Evolutionary conservation across 768 basidiomycete species (phyloP).

Genomic region (Macrolepiota fuliginosa): DNA sequence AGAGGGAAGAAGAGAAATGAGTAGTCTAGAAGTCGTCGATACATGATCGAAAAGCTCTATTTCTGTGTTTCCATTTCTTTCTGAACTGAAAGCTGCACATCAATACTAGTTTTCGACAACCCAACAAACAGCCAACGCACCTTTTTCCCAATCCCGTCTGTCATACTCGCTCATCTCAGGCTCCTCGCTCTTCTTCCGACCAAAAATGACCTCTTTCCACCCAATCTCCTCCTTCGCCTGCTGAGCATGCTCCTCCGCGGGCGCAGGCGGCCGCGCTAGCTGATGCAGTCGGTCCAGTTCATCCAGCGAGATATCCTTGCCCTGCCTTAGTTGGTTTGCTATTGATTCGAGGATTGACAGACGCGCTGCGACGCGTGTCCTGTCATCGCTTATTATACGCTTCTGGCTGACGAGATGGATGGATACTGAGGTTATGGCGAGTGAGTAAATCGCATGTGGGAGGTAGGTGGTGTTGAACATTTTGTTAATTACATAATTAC

Average conservation of each 20-base stretch:
- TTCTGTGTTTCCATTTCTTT: constrained; percentile 9
- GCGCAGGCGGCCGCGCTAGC: constrained; percentile 38
- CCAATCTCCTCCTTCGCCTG: constrained; percentile 26
- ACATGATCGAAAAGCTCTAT: not conserved
- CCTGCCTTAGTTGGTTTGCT: constrained; percentile 42
- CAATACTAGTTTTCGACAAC: not conserved
- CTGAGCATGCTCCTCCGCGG: not conserved
- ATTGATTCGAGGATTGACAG: constrained; percentile 64
- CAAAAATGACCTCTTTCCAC: constrained; percentile 54
- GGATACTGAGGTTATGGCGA: constrained; percentile 64
- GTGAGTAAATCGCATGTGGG: constrained; percentile 63
- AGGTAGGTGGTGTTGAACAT: constrained; percentile 41
- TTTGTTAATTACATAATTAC: not conserved
- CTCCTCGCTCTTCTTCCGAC: constrained; percentile 29
- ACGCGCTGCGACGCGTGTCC: constrained; percentile 52
- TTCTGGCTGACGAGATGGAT: constrained; percentile 63
- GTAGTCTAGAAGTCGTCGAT: not conserved
- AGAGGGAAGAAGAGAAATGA: not conserved
- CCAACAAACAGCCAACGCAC: constrained; percentile 25
- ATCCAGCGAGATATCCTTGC: constrained; percentile 37
- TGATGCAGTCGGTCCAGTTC: constrained; percentile 55
- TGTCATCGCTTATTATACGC: constrained; percentile 48
- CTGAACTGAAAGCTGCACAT: constrained; percentile 2
- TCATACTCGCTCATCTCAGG: constrained; percentile 34
- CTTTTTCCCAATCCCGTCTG: constrained; percentile 32